Percentiles rank a stretch among this genome's conserved stretches.
Conservation (phyloP, 2,329 filamentous ascomycete genomes). For the Diaporthe citrichinensis region DNA sequence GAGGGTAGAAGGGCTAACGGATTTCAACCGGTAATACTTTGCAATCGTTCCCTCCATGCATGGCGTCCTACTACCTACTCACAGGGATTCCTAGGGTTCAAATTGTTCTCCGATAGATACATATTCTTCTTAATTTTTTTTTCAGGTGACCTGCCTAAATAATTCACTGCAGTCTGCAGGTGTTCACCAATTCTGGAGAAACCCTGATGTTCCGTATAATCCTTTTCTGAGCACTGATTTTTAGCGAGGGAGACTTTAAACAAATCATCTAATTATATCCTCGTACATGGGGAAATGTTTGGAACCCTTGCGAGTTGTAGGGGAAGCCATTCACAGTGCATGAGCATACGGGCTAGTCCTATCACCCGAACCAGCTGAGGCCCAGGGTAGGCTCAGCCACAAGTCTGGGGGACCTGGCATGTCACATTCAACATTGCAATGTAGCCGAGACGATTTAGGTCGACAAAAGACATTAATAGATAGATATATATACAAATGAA, state of each 20-base stretch:
- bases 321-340: background rate
- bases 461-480: conserved; percentile 35
- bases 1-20: background rate
- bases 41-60: background rate
- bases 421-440: background rate
- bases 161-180: background rate
- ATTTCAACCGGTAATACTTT: background rate
- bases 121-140: background rate
- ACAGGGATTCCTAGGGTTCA: background rate
- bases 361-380: background rate
- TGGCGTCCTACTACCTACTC: background rate
- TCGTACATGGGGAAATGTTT: background rate
- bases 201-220: background rate
- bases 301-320: background rate
- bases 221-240: background rate
- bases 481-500: conserved; percentile 35
- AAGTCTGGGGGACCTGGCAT: background rate
- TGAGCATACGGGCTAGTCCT: background rate
- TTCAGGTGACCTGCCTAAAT: background rate
- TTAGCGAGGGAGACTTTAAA: background rate
- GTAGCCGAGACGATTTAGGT: background rate
- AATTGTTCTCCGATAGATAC: background rate
- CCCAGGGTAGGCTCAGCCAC: background rate
- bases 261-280: background rate
- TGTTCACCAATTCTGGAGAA: background rate